phyloP scores from a whole-genome alignment of 331 rosid species.

The Pyracantha coccinea region DNA sequence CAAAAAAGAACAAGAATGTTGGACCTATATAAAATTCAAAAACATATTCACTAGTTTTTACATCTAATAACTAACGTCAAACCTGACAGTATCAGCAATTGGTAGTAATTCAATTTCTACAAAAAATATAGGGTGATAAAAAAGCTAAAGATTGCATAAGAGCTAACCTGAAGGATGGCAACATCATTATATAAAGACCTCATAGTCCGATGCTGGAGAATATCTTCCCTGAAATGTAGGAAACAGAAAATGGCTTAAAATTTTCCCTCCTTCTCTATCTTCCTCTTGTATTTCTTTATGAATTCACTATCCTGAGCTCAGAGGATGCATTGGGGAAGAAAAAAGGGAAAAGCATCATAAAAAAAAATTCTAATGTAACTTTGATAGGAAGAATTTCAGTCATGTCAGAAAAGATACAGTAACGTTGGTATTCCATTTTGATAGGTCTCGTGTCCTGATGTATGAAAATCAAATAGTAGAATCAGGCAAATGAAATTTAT shows the following conservation, averaged over 20 bases:
- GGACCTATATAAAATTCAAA: not conserved
- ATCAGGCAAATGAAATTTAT: not conserved
- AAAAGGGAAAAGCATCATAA: not conserved
- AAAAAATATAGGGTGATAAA: not conserved
- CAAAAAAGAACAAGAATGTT: not conserved
- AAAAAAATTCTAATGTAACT: not conserved
- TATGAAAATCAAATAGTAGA: conserved; percentile 1
- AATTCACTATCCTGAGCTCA: not conserved
- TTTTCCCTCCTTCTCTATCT: not conserved
- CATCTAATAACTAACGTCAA: not conserved
- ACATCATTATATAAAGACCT: conserved; percentile 72
- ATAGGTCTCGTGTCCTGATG: not conserved
- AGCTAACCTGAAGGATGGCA: conserved; percentile 67
- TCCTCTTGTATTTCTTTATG: not conserved
- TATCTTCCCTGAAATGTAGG: conserved; percentile 66
- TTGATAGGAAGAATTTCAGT: not conserved
- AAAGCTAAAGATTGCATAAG: conserved; percentile 1
- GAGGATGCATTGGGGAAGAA: not conserved
- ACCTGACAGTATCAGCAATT: not conserved
- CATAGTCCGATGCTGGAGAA: conserved; percentile 53
- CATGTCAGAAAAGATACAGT: not conserved
- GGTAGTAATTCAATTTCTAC: not conserved
- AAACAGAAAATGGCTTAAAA: conserved; percentile 6
- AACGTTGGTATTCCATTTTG: too few relatives aligned
- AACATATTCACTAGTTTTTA: not conserved